Conservation (phyloP, 441 rosid genomes). For the Capsella rubella region DNA sequence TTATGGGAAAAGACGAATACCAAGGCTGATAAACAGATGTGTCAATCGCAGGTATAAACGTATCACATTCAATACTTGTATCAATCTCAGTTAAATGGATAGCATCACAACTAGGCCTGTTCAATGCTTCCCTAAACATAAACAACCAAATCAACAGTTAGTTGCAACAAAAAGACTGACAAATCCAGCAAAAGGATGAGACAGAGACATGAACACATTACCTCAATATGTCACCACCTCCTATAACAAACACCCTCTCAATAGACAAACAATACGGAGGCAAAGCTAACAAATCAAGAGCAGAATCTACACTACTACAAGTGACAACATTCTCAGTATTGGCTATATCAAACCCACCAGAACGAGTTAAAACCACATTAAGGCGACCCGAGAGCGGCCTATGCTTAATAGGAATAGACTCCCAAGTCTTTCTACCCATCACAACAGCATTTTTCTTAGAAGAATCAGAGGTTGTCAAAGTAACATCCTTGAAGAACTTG, state of each 20-base stretch:
- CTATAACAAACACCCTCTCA: constrained; percentile 85
- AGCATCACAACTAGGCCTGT: constrained; percentile 80
- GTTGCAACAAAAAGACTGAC: neutral
- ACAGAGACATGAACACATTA: constrained; percentile 13
- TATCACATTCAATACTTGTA: constrained; percentile 74
- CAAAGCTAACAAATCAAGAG: constrained; percentile 76
- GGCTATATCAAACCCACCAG: constrained; percentile 85
- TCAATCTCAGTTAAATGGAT: constrained; percentile 83
- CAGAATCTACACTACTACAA: constrained; percentile 79
- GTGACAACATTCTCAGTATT: constrained; percentile 91
- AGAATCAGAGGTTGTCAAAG: constrained; percentile 57
- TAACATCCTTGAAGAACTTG: constrained; percentile 72
- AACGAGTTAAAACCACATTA: constrained; percentile 87
- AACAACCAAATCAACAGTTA: constrained; percentile 17
- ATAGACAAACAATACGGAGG: constrained; percentile 89
- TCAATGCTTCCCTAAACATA: constrained; percentile 71
- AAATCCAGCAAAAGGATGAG: neutral
- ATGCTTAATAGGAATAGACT: constrained; percentile 68
- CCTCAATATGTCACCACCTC: constrained; percentile 89
- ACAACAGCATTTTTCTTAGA: constrained; percentile 84
- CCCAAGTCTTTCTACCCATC: constrained; percentile 97
- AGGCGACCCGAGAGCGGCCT: constrained; percentile 88
- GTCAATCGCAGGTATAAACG: constrained; percentile 79
- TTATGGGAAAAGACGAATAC: constrained; percentile 75
- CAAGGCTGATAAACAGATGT: constrained; percentile 75